These are phyloP conservation scores for Aspergillus fumigatiaffinis DNA, from an alignment of 2,329 filamentous ascomycete species.

Conservation along the genomic window DNA sequence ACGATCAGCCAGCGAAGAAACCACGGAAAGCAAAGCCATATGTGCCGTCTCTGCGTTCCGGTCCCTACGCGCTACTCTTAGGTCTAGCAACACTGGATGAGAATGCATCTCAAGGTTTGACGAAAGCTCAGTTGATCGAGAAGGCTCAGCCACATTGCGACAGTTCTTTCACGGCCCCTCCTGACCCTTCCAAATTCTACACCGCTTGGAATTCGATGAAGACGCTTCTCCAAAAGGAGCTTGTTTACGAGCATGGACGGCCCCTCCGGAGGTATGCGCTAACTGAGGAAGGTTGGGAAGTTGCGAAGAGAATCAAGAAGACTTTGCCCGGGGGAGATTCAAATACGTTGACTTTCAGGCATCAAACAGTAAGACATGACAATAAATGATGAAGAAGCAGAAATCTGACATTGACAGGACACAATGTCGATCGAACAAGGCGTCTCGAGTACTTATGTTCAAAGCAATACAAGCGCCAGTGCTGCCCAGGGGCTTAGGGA, in stretches of 20 bases:
- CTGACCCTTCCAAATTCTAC: conserved; percentile 65
- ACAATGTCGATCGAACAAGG: not conserved
- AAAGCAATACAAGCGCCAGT: not conserved
- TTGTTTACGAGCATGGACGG: conserved; percentile 67
- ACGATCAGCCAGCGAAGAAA: conserved; percentile 52
- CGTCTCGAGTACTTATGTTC: not conserved
- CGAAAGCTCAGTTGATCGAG: conserved; percentile 65
- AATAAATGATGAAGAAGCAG: not conserved
- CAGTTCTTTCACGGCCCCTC: conserved; percentile 65
- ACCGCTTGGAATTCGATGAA: conserved; percentile 84
- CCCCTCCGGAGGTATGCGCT: conserved; percentile 65
- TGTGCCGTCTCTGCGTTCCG: conserved; percentile 68
- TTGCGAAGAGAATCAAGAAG: conserved; percentile 61
- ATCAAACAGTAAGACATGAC: conserved; percentile 8
- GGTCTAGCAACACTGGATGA: conserved; percentile 60
- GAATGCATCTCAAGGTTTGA: conserved; percentile 54
- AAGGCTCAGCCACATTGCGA: conserved; percentile 69
- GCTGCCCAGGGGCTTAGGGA: not conserved
- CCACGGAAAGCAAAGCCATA: conserved; percentile 58
- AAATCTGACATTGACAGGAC: conserved; percentile 4
- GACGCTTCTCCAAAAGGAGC: conserved; percentile 66
- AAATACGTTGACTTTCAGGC: conserved; percentile 13
- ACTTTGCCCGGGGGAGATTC: conserved; percentile 32
- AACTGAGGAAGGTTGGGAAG: conserved; percentile 75
- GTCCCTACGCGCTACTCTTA: conserved; percentile 68